Percentiles rank a stretch among this genome's conserved stretches.
Evolutionary conservation across 768 basidiomycete genomes (phyloP).

Genomic region (Phanerodontia chrysosporium): DNA sequence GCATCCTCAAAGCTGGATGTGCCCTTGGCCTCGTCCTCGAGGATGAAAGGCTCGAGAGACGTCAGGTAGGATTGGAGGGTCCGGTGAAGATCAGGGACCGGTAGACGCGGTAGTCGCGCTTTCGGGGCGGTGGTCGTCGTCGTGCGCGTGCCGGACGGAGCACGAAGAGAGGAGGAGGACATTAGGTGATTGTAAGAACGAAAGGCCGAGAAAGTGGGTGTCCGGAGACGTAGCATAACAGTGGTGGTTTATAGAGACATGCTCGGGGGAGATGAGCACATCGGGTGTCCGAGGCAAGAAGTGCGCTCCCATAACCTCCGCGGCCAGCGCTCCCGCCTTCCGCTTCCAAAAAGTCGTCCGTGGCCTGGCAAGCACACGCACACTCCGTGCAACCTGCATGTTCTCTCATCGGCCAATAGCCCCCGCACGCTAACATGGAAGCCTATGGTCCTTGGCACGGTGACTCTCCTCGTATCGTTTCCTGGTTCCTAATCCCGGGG

Average conservation of each 20-base stretch:
- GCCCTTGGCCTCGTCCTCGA: slow-evolving; percentile 64
- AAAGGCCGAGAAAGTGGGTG: neutral
- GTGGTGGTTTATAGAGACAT: neutral
- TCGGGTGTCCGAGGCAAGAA: neutral
- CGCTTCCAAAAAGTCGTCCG: too few relatives aligned
- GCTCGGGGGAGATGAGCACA: neutral
- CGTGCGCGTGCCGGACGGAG: neutral
- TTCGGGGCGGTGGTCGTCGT: neutral
- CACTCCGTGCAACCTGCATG: too few relatives aligned
- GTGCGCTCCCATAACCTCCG: neutral
- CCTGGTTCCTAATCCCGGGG: too few relatives aligned
- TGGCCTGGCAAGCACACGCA: too few relatives aligned
- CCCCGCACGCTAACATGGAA: too few relatives aligned
- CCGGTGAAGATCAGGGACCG: slow-evolving; percentile 73
- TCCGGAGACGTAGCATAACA: neutral
- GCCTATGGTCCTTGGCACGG: too few relatives aligned
- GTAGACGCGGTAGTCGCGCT: slow-evolving; percentile 58
- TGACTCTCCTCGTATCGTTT: too few relatives aligned
- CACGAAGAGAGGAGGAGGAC: neutral
- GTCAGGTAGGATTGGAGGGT: slow-evolving; percentile 76
- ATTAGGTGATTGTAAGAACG: neutral
- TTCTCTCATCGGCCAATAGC: too few relatives aligned
- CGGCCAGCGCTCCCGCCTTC: too few relatives aligned
- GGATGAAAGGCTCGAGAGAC: slow-evolving; percentile 74
- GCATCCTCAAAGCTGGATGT: slow-evolving; percentile 48